Conservation (phyloP, 129 eudicot species). For the Lactuca sativa region DNA sequence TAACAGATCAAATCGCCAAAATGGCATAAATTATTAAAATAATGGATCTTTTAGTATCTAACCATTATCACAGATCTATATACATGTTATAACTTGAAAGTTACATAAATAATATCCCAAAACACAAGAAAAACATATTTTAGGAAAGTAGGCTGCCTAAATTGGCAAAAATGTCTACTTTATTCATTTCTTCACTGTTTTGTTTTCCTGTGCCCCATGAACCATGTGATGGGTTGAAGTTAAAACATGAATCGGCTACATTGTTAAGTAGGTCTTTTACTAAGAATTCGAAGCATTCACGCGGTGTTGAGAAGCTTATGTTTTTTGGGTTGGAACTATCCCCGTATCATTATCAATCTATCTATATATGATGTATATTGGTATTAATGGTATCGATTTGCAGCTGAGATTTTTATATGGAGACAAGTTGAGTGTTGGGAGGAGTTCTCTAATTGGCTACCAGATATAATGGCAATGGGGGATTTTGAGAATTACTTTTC, state of each 20-base stretch:
- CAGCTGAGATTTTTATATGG: constrained; percentile 48
- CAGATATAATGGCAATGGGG: constrained; percentile 47
- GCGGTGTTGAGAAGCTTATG: constrained; percentile 38
- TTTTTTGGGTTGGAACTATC: constrained; percentile 54
- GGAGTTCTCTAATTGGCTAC: constrained; percentile 70
- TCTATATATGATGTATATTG: no score
- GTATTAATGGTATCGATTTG: neutral
- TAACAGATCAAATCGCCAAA: no score
- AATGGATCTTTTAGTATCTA: no score
- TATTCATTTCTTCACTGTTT: constrained; percentile 39
- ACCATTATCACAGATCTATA: no score
- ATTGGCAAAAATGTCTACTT: no score
- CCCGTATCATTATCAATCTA: constrained; percentile 39
- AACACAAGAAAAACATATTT: no score
- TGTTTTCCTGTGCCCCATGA: constrained; percentile 50
- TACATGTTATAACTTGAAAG: no score
- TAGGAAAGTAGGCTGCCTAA: no score
- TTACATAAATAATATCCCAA: no score
- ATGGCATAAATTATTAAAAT: no score
- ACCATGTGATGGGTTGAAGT: constrained; percentile 26
- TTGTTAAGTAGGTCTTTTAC: no score
- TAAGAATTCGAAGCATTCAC: constrained; percentile 29
- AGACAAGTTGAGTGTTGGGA: constrained; percentile 37
- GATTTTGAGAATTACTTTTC: constrained; percentile 51
- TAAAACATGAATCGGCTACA: no score